Evolutionary conservation across 305 asterid genomes (phyloP).

Genomic region (Ilex paraguariensis): DNA sequence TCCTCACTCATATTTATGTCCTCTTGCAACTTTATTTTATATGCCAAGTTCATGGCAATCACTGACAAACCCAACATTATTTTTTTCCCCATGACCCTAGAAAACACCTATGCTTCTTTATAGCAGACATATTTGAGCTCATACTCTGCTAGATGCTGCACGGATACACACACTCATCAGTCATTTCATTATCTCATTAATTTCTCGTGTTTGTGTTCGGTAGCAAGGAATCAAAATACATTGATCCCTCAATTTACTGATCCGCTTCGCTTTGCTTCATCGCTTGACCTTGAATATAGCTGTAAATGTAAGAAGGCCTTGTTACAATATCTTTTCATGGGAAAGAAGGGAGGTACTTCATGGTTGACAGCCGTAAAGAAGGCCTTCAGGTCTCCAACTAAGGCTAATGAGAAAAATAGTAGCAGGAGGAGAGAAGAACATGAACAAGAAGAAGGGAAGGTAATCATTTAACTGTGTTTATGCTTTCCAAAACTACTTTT

Average conservation of each 20-base stretch:
- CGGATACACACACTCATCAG: slow-evolving; percentile 27
- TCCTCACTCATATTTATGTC: slow-evolving; percentile 19
- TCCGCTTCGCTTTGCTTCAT: not conserved
- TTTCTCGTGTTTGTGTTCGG: slow-evolving; percentile 6
- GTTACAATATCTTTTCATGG: slow-evolving; percentile 36
- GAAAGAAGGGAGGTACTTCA: slow-evolving; percentile 56
- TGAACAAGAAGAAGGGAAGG: slow-evolving; percentile 50
- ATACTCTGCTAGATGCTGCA: slow-evolving; percentile 36
- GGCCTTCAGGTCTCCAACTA: slow-evolving; percentile 82
- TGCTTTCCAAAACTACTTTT: not conserved
- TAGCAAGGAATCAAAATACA: slow-evolving; percentile 1
- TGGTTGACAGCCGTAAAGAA: slow-evolving; percentile 88
- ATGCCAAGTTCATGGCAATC: slow-evolving; percentile 27
- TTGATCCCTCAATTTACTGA: not conserved
- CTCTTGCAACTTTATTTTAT: slow-evolving; percentile 12
- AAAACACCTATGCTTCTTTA: slow-evolving; percentile 32
- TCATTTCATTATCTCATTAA: slow-evolving; percentile 18
- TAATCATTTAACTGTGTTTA: slow-evolving; percentile 2
- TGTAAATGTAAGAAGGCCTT: slow-evolving; percentile 22
- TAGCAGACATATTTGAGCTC: slow-evolving; percentile 32
- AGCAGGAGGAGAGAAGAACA: slow-evolving; percentile 53
- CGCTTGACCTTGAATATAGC: not conserved
- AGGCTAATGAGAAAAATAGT: slow-evolving; percentile 55
- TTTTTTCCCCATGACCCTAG: slow-evolving; percentile 41
- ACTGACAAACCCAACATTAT: slow-evolving; percentile 38